Conservation (phyloP, 2,329 filamentous ascomycete species). For the Cercospora zeae-maydis region DNA sequence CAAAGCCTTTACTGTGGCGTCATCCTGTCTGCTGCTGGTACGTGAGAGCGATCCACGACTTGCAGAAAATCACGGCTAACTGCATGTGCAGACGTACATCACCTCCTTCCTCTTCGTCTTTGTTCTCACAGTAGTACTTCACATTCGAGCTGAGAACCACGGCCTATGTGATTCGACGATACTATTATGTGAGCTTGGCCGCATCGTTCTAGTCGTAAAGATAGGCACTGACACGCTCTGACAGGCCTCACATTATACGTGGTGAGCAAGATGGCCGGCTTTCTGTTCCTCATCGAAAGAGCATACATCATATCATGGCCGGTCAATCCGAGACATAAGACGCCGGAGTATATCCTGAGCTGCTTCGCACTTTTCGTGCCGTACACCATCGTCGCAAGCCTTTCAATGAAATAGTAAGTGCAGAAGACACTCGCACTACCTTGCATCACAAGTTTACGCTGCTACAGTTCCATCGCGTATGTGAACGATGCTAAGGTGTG, state of each 20-base stretch:
- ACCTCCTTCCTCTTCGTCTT: conserved; percentile 23
- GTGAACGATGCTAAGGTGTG: conserved; percentile 13
- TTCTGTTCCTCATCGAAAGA: conserved; percentile 24
- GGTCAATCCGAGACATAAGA: conserved; percentile 16
- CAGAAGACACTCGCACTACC: background rate
- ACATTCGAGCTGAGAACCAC: conserved; percentile 15
- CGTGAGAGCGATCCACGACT: background rate
- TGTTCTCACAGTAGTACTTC: conserved; percentile 20
- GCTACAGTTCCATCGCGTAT: conserved; percentile 17
- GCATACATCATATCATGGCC: conserved; percentile 27
- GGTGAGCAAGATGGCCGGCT: conserved; percentile 16
- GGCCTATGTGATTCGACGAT: conserved; percentile 19
- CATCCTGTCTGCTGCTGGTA: conserved; percentile 19
- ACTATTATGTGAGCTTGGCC: conserved; percentile 12
- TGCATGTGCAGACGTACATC: conserved; percentile 15
- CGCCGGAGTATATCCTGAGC: conserved; percentile 21
- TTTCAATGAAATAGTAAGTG: conserved; percentile 21
- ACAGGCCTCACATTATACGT: conserved; percentile 23
- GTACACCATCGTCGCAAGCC: conserved; percentile 13
- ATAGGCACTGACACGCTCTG: background rate
- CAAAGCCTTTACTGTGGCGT: conserved; percentile 15
- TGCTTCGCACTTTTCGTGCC: conserved; percentile 18
- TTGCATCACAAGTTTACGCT: background rate
- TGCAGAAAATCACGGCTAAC: background rate
- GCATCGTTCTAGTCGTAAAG: background rate